A percentile compares a stretch with the other conserved stretches of the same genome.
phyloP scores from a whole-genome alignment of 2,329 filamentous ascomycete species.

The Penicillium sp. region DNA sequence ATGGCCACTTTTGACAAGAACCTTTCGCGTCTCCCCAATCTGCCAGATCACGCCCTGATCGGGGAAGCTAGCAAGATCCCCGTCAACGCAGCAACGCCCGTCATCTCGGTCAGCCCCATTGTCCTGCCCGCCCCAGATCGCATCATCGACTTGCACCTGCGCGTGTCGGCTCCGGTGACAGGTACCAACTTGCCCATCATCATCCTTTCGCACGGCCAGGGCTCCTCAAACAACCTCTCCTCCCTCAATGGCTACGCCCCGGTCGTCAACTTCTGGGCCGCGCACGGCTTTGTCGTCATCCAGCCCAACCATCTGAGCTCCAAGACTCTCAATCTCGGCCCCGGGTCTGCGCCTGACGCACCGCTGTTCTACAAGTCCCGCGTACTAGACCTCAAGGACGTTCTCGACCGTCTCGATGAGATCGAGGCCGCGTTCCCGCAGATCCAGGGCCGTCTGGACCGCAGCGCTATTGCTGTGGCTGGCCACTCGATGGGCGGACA shows the following conservation, averaged over 20 bases:
- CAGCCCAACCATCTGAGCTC: constrained; percentile 47
- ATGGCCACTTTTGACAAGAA: no score
- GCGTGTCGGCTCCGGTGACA: constrained; percentile 37
- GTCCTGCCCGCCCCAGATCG: constrained; percentile 19
- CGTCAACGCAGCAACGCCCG: constrained; percentile 26
- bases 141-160: constrained; percentile 32
- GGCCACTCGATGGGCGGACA: constrained; percentile 43
- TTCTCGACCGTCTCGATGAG: constrained; percentile 40
- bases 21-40: constrained; percentile 4
- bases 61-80: constrained; percentile 30
- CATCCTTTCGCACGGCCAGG: constrained; percentile 44
- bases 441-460: constrained; percentile 38
- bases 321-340: constrained; percentile 26
- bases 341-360: constrained; percentile 12
- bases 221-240: constrained; percentile 39
- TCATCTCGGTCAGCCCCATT: constrained; percentile 25
- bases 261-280: constrained; percentile 44
- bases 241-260: constrained; percentile 46
- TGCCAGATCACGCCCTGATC: constrained; percentile 14
- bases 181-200: constrained; percentile 40
- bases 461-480: constrained; percentile 33
- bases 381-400: constrained; percentile 36
- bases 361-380: constrained; percentile 35
- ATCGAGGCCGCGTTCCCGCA: constrained; percentile 37
- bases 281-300: constrained; percentile 45